A percentile compares a stretch with the other conserved stretches of the same genome.
These are phyloP conservation scores for Cyberlindnera meyerae DNA, from an alignment of 805 yeast genomes.

Conservation along the genomic window DNA sequence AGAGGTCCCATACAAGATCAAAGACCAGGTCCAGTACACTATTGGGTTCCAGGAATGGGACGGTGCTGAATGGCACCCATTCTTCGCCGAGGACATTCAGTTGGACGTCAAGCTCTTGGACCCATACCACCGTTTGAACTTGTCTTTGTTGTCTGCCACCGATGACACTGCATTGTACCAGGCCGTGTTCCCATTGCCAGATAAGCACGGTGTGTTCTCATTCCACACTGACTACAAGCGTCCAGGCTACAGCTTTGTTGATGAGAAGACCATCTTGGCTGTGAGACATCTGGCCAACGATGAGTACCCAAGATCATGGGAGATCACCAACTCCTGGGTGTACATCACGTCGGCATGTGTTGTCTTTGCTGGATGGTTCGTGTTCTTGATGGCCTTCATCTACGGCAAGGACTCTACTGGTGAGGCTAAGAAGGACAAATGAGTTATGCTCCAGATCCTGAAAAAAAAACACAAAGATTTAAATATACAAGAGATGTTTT, in stretches of 20 bases:
- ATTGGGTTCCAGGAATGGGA: conserved; percentile 45
- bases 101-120: conserved; percentile 86
- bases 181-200: conserved; percentile 69
- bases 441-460: background rate
- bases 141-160: conserved; percentile 37
- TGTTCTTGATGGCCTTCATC: conserved; percentile 63
- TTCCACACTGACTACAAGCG: conserved; percentile 75
- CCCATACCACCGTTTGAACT: conserved; percentile 82
- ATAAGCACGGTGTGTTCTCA: conserved; percentile 95
- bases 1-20: conserved; percentile 58
- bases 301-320: conserved; percentile 91
- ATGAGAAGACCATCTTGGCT: conserved; percentile 65
- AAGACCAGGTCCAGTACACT: conserved; percentile 59
- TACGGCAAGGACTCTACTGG: conserved; percentile 18
- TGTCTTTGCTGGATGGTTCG: conserved; percentile 72
- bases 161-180: conserved; percentile 41
- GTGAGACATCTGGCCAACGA: conserved; percentile 94
- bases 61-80: conserved; percentile 68
- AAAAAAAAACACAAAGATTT: too few species aligned
- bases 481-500: too few species aligned
- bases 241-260: conserved; percentile 63
- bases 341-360: conserved; percentile 67
- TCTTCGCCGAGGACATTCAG: conserved; percentile 59
- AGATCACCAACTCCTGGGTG: conserved; percentile 89
- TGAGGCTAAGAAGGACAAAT: conserved; percentile 21